These are phyloP conservation scores for Ilyonectria sp. DNA, from an alignment of 2,329 filamentous ascomycete species.

Conservation along the genomic window DNA sequence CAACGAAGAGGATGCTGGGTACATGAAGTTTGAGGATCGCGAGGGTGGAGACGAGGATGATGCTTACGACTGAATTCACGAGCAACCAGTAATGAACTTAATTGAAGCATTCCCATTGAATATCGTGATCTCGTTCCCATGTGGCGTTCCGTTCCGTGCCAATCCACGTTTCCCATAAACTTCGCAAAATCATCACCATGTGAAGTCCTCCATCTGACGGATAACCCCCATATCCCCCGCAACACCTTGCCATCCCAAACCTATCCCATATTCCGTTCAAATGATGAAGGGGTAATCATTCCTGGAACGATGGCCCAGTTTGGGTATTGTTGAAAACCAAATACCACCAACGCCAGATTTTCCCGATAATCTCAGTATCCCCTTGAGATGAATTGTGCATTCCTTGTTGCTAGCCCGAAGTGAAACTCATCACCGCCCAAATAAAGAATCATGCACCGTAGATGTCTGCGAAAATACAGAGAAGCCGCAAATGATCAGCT, in stretches of 20 bases:
- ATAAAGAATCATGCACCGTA: conserved; percentile 12
- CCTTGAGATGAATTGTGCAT: conserved; percentile 4
- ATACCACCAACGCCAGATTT: conserved; percentile 28
- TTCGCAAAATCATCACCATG: background rate
- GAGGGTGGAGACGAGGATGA: conserved; percentile 75
- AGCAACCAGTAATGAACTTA: conserved; percentile 20
- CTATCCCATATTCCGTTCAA: background rate
- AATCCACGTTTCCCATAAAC: background rate
- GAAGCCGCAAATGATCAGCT: conserved; percentile 7
- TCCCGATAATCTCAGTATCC: conserved; percentile 10
- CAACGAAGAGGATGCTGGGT: conserved; percentile 63
- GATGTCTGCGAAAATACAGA: conserved; percentile 19
- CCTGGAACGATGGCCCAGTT: conserved; percentile 9
- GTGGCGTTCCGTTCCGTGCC: background rate
- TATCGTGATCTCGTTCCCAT: conserved; percentile 12
- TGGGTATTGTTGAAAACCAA: conserved; percentile 19
- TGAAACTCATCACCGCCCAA: background rate
- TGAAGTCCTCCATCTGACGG: background rate
- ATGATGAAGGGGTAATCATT: background rate
- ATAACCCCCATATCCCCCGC: background rate
- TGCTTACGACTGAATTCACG: conserved; percentile 58
- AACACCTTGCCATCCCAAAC: conserved; percentile 10
- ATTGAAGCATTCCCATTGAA: conserved; percentile 7
- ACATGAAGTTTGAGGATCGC: conserved; percentile 85
- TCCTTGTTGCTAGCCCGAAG: background rate